Evolutionary conservation across 208 protist genomes (phyloP).

Genomic region (Acanthamoeba polyphaga): DNA sequence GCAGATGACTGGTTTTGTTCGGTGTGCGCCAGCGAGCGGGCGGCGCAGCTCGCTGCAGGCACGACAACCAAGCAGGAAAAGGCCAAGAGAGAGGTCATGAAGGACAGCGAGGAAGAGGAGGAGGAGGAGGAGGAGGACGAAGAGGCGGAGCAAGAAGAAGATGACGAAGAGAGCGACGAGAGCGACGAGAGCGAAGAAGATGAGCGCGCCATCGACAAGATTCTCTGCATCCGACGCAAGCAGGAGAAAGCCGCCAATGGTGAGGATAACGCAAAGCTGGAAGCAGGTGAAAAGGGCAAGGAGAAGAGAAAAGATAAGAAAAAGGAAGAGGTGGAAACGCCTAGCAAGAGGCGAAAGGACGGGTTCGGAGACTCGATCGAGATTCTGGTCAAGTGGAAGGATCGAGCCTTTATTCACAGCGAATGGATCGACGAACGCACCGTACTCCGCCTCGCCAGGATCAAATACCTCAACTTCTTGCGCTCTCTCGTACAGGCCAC

Average conservation of each 20-base stretch:
- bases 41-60: background rate
- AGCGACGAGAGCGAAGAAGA: conserved; percentile 24
- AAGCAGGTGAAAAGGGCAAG: background rate
- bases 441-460: background rate
- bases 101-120: background rate
- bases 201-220: background rate
- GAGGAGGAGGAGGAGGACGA: background rate
- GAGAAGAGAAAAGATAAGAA: conserved; percentile 22
- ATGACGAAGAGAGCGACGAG: background rate
- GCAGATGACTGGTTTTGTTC: conserved; percentile 70
- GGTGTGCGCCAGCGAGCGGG: background rate
- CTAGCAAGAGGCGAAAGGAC: conserved; percentile 24
- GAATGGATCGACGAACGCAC: conserved; percentile 65
- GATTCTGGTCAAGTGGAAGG: conserved; percentile 78
- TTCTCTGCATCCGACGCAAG: conserved; percentile 1
- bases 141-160: conserved; percentile 18
- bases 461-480: conserved; percentile 55
- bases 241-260: background rate
- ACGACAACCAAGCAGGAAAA: background rate
- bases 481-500: background rate
- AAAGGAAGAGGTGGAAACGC: background rate
- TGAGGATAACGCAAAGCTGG: background rate
- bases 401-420: conserved; percentile 35
- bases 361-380: conserved; percentile 61
- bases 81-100: too few species aligned